Evolutionary conservation across 371 early-diverging fungal species (phyloP), one percentile per base, ranked within the genome.

Genomic region (Globomyces sp.): DNA sequence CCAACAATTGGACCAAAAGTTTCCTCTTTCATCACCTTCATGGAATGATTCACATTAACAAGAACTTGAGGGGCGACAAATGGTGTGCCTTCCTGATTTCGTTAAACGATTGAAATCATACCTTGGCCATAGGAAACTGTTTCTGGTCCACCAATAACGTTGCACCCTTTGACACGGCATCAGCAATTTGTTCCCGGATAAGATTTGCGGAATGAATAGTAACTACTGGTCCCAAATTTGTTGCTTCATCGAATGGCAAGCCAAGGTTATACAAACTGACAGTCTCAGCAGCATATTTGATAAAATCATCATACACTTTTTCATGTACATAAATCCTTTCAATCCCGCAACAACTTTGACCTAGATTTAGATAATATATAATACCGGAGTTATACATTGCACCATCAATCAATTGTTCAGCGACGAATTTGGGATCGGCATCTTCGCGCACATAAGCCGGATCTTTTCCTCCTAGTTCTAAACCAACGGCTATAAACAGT

Each of bases 391-490:
- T 94, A 71, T 90, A 92, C 73, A 90, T 87, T 4, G 89, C 89
- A 4, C 92, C 94, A 68, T 92, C 92, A 36, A 91, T 84, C 6
- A 92, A 76, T 51, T 88, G 87, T 69, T 89, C 90, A 8, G 76
- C 80, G 0, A 92, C 88, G 64, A 83, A 84, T 57, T 80, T 80
- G 46, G 91, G 52, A 70, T 94, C 85, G 6, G 85, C 84, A 73
- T 94, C 94, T 4, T 80, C 74, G 8, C 89, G 80, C 3, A 94
- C 92, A 71, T 91, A 91, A 4, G 91, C 92, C 6, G 94, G 90
- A 71, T 91, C 92, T 69, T 92, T 92, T 9, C 94, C 94, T 11
- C 94, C 94, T 3, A 93, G 80, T 63, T 93, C 94, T 71, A 93
- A 81, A 1, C 88, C 89, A 13, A 86, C 84, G 3, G 82, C 88